Evolutionary conservation across 306 rosid species (phyloP), one percentile per base, ranked within the genome.

Genomic region (Begonia loranthoides): DNA sequence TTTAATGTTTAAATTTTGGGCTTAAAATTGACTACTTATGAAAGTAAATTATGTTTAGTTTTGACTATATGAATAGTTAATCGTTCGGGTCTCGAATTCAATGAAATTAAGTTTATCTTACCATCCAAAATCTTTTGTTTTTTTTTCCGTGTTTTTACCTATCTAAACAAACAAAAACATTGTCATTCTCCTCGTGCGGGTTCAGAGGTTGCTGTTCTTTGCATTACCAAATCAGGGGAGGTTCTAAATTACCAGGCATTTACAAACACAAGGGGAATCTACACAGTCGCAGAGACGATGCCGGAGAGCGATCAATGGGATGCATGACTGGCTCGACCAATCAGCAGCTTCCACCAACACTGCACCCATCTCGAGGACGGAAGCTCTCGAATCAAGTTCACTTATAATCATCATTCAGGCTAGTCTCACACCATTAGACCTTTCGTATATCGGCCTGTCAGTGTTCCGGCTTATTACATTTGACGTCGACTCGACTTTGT

Each of bases 281-380:
- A 86, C 73, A n/a, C n/a, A n/a, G n/a, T n/a, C n/a, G n/a, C n/a
- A 72, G 95, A 90, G 74, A 90, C 95, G 0, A 85, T 85, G 94
- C 95, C 97, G 0, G 94, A 82, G 75, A 90, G 86, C 13, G 94
- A 85, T 59, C 85, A 95, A 5, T 90, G 95, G 95, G 97, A 90
- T 41, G 92, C 92, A 2, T 90, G 95, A 61, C 92, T 90, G 21
- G 87, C 95, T 12, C 87, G 97, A 28, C 97, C 97, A 1, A 85
- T 85, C 62, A 82, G 85, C 61, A 82, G 95, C 67, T 90, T 85
- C 74, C 97, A 90, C 28, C 81, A 80, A 60, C 83, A 68, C 51
- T 90, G 97, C 81, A 79, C 81, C 13, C 81, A 64, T 52, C 87
- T 79, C 17, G 75, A 87, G 1, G 71, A 65, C 47, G 80, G 77